A percentile compares a stretch with the other conserved stretches of the same genome.
Conservation (phyloP, 2,329 filamentous ascomycete species). For the Fusarium newnesense region DNA sequence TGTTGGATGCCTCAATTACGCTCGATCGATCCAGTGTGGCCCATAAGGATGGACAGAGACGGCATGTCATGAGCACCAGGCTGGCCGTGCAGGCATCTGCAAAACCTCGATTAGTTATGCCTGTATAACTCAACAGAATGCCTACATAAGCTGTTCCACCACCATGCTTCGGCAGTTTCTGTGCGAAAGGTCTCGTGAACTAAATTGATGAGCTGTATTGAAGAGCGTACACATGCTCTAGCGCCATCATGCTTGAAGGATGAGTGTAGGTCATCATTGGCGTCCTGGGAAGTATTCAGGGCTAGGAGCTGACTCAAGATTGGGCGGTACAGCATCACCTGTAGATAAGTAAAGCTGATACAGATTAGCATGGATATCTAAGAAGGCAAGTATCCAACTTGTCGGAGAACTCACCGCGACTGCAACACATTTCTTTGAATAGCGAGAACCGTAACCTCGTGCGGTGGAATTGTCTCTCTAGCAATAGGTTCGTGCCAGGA, state of each 20-base stretch:
- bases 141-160: neutral
- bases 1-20: neutral
- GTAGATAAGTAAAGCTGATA: neutral
- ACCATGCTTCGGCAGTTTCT: neutral
- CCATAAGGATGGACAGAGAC: neutral
- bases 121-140: rapidly evolving
- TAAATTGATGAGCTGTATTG: neutral
- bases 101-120: neutral
- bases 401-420: neutral
- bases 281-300: neutral
- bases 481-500: neutral
- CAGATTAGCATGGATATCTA: no score
- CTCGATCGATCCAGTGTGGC: neutral
- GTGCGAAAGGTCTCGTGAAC: neutral
- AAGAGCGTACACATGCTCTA: neutral
- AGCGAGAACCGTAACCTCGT: neutral
- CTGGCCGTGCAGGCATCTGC: neutral
- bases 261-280: neutral
- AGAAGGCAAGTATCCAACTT: rapidly evolving
- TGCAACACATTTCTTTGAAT: neutral
- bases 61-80: neutral
- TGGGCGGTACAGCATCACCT: neutral
- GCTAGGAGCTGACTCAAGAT: neutral
- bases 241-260: neutral
- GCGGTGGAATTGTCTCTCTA: neutral